Base-by-base conservation (phyloP, 306 rosid genomes). In the Medicago ruthenica region DNA sequence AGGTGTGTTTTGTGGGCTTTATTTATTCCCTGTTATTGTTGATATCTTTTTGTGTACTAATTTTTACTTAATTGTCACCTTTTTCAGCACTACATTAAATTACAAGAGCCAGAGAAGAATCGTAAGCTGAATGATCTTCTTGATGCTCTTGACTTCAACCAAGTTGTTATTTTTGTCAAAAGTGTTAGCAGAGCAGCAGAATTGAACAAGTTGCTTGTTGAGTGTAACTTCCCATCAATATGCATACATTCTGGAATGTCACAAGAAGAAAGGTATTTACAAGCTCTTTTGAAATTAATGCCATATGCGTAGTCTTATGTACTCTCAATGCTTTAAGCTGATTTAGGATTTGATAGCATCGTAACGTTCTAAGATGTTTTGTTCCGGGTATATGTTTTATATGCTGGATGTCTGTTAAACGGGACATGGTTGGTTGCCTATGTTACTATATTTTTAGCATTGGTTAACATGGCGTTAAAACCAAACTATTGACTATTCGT, bases 161-260 rank as follows among this genome's bases (percentile, higher is more conserved):
- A 90, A 78, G 88, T 90, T 69, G 92, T 90, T 51, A 90, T 90
- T 61, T 90, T 90, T 83, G 96, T 90, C 24, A 90, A 86, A 74
- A 90, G 92, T 83, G 92, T 90, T 11, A 85, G 71, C 77, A 83
- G 91, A 76, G 93, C 93, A 7, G 93, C 88, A 14, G 93, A 90
- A 83, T 78, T 90, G 81, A 88, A 90, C 86, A 88, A 88, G 76
- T 81, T 90, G 81, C 96, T 90, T 63, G 86, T 83, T 41, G 96
- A 88, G 61, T 86, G 89, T 76, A 90, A 90, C 77, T 90, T 90
- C 80, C 93, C 93, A 16, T 88, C 96, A 53, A 82, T 88, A 70
- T 88, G 93, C 82, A 88, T 90, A 76, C 93, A 90, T 80, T 90
- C 96, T 76, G 91, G 91, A 71, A 90, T 90, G 96, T 74, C 91